phyloP scores from a whole-genome alignment of 2,329 filamentous ascomycete species.

The Cephalotrichum gorgonifer region DNA sequence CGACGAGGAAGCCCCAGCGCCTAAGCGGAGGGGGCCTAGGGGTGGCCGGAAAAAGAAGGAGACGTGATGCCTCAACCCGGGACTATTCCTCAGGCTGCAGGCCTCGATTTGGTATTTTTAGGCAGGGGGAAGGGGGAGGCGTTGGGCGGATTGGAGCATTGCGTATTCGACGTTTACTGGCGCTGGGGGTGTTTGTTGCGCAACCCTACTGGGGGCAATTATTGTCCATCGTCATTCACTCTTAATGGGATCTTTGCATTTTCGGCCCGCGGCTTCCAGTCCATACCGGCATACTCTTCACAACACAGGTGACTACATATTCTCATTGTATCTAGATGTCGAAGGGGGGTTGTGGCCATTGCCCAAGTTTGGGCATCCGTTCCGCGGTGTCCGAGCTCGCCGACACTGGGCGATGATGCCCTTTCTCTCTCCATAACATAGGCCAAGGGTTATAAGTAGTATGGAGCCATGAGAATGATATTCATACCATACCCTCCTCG shows the following conservation, averaged over 20 bases:
- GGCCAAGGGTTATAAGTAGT: too few species aligned
- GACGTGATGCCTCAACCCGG: neutral
- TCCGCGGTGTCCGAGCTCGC: too few species aligned
- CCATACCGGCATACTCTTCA: neutral
- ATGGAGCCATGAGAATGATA: too few species aligned
- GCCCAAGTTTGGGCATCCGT: too few species aligned
- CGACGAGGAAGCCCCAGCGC: slow-evolving; percentile 35
- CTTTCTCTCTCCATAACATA: too few species aligned
- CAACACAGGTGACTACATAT: neutral
- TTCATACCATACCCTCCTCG: too few species aligned
- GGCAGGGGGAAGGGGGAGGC: too few species aligned
- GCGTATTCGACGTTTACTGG: slow-evolving; percentile 1
- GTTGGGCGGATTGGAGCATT: slow-evolving; percentile 4
- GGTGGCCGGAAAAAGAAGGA: slow-evolving; percentile 39
- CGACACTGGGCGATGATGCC: too few species aligned
- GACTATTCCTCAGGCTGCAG: neutral
- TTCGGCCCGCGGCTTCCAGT: neutral
- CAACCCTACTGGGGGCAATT: neutral
- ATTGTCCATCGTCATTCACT: neutral
- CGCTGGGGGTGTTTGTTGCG: slow-evolving; percentile 1
- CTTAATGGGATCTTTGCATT: neutral
- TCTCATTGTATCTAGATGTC: neutral
- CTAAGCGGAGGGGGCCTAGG: slow-evolving; percentile 35
- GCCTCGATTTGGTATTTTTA: slow-evolving; percentile 1
- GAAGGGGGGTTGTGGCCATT: neutral